These are phyloP conservation scores for Leccinum subtestaceum DNA, from an alignment of 768 basidiomycete genomes.

Conservation along the genomic window DNA sequence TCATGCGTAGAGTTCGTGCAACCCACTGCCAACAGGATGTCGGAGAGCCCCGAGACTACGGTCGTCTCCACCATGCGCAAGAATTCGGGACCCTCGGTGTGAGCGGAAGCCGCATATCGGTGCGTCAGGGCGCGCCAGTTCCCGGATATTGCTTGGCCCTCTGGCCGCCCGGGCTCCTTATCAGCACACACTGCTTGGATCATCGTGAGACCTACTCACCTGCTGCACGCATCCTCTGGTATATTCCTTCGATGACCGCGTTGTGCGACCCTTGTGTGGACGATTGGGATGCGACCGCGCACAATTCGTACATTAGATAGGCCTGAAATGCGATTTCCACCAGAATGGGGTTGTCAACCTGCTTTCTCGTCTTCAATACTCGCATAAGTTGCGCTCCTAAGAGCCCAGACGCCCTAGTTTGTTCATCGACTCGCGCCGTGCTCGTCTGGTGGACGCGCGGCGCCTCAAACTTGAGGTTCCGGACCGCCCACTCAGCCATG, in stretches of 20 bases:
- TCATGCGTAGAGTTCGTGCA: slow-evolving; percentile 17
- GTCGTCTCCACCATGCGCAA: neutral
- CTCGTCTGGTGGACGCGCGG: slow-evolving; percentile 4
- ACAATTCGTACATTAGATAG: slow-evolving; percentile 19
- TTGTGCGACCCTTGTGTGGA: slow-evolving; percentile 18
- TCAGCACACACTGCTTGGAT: neutral
- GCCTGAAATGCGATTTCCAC: slow-evolving; percentile 34
- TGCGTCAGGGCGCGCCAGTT: slow-evolving; percentile 43
- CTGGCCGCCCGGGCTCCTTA: slow-evolving; percentile 17
- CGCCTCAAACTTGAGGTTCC: slow-evolving; percentile 31
- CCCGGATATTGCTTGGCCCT: slow-evolving; percentile 41
- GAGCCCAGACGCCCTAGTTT: slow-evolving; percentile 5
- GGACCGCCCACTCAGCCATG: slow-evolving; percentile 43
- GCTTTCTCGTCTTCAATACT: slow-evolving; percentile 17
- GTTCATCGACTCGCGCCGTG: slow-evolving; percentile 1
- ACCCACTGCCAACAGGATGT: slow-evolving; percentile 27
- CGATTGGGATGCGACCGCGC: slow-evolving; percentile 18
- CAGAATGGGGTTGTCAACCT: slow-evolving; percentile 27
- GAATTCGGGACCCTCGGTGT: slow-evolving; percentile 14
- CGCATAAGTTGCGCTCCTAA: slow-evolving; percentile 18
- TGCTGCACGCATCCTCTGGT: slow-evolving; percentile 31
- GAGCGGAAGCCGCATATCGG: slow-evolving; percentile 9
- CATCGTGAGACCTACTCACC: slow-evolving; percentile 25
- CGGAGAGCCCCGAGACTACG: slow-evolving; percentile 21
- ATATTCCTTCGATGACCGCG: slow-evolving; percentile 23